Evolutionary conservation across 768 basidiomycete genomes (phyloP), one percentile per base, ranked within the genome.

Genomic region (Hericium alpestre): DNA sequence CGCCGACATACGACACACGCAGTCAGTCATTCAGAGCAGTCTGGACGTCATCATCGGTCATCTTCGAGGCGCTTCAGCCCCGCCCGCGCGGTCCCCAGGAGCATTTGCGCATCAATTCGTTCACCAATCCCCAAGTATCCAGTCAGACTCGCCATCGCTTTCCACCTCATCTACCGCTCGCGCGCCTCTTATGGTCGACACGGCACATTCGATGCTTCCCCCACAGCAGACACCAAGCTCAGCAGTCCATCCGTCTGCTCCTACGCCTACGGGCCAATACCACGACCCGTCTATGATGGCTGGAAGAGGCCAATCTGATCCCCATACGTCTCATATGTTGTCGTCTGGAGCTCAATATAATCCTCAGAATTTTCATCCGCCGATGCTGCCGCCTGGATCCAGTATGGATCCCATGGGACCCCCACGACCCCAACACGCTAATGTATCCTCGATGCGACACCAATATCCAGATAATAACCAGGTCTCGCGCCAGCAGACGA

Each of bases 1-100:
- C 55, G 79, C 86, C 47, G 90, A 92, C 53, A 90, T 91, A 65
- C 82, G 83, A 55, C 76, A 80, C 55, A 78, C 83, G 0, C 89
- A 91, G 67, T 72, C 75, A 27, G 76, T 81, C 12, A 95, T 95
- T 51, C 87, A 90, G 63, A 86, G 75, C 63, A 87, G 83, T 0
- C 77, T 97, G 11, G 73, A 83, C 54, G 93, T 95, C 65, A 80
- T 97, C 58, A 83, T 89, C 54, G 75, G 81, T 16, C 84, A 90
- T 62, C 71, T 96, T 41, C 86, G 90, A n/a, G 75, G 73, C 59
- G 76, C 77, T 18, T 66, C 65, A 25, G 70, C 76, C 3, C 68
- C 77, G 48, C 61, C 66, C 51, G 74, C 76, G 52, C 81, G 86
- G 63, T 89, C 87, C 15, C 87, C 87, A 2, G 82, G 86, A 11